A percentile compares a stretch with the other conserved stretches of the same genome.
Conservation (phyloP, 148 eudicot genomes). For the Amaranthus palmeri region DNA sequence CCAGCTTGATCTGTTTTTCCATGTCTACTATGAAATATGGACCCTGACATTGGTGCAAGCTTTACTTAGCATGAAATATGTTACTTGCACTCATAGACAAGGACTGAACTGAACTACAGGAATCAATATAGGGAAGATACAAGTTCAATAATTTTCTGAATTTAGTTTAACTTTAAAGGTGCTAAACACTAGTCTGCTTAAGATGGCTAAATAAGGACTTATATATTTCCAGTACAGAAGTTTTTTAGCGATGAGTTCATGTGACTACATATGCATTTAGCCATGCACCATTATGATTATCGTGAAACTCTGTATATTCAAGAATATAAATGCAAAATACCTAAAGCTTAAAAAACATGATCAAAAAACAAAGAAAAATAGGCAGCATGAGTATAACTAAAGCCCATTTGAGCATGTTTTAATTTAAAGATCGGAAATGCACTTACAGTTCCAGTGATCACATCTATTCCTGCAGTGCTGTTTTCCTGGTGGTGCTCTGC, state of each 20-base stretch:
- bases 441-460: slow-evolving; percentile 85
- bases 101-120: background rate
- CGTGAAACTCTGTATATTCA: too few species aligned
- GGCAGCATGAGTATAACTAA: slow-evolving; percentile 5
- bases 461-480: slow-evolving; percentile 83
- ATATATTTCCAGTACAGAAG: background rate
- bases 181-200: background rate
- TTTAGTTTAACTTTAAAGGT: background rate
- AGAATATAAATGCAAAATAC: background rate
- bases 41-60: background rate
- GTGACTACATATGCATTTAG: background rate
- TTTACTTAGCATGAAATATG: background rate
- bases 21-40: background rate
- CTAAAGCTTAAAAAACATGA: background rate
- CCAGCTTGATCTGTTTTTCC: too few species aligned
- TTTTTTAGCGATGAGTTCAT: background rate
- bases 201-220: background rate
- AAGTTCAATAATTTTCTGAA: background rate
- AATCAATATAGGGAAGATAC: background rate
- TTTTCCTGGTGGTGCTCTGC: slow-evolving; percentile 94
- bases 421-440: background rate
- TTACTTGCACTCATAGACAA: background rate
- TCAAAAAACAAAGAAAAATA: background rate
- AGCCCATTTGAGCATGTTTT: background rate
- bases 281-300: background rate